Conservation (phyloP, 768 basidiomycete genomes). For the Naganishia kalamii region DNA sequence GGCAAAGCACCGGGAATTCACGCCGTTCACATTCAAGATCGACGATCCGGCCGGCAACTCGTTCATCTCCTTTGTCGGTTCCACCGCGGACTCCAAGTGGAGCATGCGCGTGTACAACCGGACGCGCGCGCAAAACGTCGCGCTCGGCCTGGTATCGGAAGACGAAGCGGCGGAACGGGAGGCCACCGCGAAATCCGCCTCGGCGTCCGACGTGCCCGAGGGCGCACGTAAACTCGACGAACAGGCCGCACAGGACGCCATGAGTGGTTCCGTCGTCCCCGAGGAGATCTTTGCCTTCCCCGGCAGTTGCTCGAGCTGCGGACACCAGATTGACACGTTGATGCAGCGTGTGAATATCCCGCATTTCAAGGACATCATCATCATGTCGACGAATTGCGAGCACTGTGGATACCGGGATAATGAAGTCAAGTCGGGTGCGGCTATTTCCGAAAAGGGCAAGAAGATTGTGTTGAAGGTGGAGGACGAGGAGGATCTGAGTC, state of each 20-base stretch:
- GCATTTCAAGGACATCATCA: constrained; percentile 95
- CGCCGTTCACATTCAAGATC: constrained; percentile 69
- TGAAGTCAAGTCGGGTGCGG: constrained; percentile 89
- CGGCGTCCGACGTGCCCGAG: neutral
- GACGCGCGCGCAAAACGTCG: constrained; percentile 70
- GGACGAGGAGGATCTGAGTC: constrained; percentile 81
- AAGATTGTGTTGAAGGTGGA: constrained; percentile 81
- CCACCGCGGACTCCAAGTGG: constrained; percentile 90
- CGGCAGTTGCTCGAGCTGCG: constrained; percentile 81
- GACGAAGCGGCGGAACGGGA: constrained; percentile 45
- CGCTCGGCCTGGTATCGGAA: constrained; percentile 62
- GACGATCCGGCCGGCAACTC: constrained; percentile 95
- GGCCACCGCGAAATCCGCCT: neutral
- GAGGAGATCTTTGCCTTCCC: constrained; percentile 88
- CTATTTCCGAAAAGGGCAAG: constrained; percentile 81
- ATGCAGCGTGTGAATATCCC: constrained; percentile 98
- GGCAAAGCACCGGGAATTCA: constrained; percentile 53
- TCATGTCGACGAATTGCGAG: constrained; percentile 98
- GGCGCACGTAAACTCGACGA: constrained; percentile 22
- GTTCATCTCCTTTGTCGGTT: constrained; percentile 84
- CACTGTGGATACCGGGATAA: constrained; percentile 93
- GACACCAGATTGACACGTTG: constrained; percentile 69
- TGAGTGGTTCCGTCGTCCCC: constrained; percentile 47
- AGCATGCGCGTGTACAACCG: constrained; percentile 73
- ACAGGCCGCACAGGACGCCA: constrained; percentile 17